Evolutionary conservation across 345 rosid genomes (phyloP).

Genomic region (Melastoma malabathricum): DNA sequence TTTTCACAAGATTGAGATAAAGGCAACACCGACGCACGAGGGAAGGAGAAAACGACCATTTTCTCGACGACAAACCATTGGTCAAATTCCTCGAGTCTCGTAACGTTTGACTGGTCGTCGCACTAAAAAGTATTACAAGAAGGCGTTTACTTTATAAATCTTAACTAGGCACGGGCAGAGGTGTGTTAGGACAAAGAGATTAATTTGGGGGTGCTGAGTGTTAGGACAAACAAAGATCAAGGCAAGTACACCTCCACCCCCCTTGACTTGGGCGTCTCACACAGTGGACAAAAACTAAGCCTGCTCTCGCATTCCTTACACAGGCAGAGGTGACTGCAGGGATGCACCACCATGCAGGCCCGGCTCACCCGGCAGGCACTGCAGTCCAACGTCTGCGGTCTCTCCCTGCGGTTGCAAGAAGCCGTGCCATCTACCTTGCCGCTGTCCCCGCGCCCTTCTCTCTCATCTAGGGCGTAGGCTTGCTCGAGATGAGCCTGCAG

Average conservation of each 20-base stretch:
- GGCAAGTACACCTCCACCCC: constrained; percentile 76
- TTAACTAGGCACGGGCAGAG: too few species aligned
- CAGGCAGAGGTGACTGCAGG: constrained; percentile 90
- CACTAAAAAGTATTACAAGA: too few species aligned
- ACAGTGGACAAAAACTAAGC: constrained; percentile 74
- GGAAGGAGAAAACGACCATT: too few species aligned
- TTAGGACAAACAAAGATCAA: not conserved
- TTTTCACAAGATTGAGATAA: too few species aligned
- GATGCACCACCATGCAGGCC: constrained; percentile 70
- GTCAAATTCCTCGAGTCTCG: too few species aligned
- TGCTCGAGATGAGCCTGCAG: constrained; percentile 64
- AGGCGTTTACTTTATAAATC: too few species aligned
- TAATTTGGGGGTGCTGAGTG: too few species aligned
- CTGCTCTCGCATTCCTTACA: constrained; percentile 84
- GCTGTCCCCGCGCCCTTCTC: constrained; percentile 88
- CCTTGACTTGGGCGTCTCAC: constrained; percentile 58
- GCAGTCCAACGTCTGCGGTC: constrained; percentile 39
- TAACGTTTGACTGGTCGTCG: too few species aligned
- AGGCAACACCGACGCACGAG: too few species aligned
- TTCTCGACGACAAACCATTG: too few species aligned
- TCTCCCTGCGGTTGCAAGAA: constrained; percentile 41
- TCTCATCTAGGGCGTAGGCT: constrained; percentile 48
- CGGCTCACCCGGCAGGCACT: constrained; percentile 63
- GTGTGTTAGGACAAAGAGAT: too few species aligned
- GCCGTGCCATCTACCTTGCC: constrained; percentile 87